Conservation (phyloP, 495 filamentous ascomycete species). For the Penicillium mononematosum region DNA sequence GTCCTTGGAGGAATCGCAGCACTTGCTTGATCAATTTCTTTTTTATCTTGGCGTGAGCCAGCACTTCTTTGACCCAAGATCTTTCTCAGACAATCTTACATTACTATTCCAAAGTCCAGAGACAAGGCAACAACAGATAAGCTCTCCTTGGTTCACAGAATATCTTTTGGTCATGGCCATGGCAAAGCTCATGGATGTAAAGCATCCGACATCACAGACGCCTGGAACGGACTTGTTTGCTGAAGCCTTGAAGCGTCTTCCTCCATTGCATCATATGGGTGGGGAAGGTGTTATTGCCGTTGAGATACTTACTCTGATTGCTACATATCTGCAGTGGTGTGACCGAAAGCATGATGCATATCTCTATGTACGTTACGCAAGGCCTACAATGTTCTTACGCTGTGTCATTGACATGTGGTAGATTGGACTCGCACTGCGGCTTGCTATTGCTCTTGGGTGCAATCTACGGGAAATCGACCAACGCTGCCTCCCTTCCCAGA, state of each 20-base stretch:
- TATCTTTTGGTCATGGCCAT: conserved; percentile 32
- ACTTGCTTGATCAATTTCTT: conserved; percentile 27
- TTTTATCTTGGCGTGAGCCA: conserved; percentile 29
- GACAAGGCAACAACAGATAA: conserved; percentile 13
- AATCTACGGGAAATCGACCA: conserved; percentile 20
- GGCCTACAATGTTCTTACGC: neutral
- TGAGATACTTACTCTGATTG: conserved; percentile 23
- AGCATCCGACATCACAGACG: conserved; percentile 18
- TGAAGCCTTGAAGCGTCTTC: conserved; percentile 22
- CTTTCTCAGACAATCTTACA: conserved; percentile 22
- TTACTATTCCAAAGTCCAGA: conserved; percentile 19
- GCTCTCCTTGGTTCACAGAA: conserved; percentile 23
- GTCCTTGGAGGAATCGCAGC: conserved; percentile 21
- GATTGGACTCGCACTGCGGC: conserved; percentile 25
- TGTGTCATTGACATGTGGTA: conserved; percentile 1
- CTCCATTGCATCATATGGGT: conserved; percentile 22
- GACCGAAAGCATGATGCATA: conserved; percentile 29
- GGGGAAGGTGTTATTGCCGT: conserved; percentile 22
- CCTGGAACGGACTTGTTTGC: conserved; percentile 24
- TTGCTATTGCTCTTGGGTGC: conserved; percentile 26
- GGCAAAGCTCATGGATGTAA: conserved; percentile 27
- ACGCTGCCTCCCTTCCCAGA: conserved; percentile 20
- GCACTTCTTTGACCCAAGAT: conserved; percentile 26
- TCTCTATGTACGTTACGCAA: conserved; percentile 16
- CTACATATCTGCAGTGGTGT: conserved; percentile 29